Base-by-base conservation (phyloP, 352 stramenopile genomes). In the Blastocystis hominis region DNA sequence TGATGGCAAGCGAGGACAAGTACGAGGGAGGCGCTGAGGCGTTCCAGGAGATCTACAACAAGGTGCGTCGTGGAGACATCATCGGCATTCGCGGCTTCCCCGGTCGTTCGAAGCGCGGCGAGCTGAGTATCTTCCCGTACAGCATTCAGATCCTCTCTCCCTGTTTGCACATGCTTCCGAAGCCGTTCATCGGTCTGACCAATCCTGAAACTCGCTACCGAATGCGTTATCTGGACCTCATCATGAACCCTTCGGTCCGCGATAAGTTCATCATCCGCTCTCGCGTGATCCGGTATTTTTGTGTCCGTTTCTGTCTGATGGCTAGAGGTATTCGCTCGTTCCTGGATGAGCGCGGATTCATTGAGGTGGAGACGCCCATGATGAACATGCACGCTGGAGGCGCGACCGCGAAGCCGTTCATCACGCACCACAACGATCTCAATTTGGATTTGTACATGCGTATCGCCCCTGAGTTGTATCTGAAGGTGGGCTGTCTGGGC, bases 201-300 rank as follows among this genome's bases (percentile, higher is more conserved):
- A 92, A 95, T 89, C 93, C 97, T 92, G 96, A 98, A 90, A 97
- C 97, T 38, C 93, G 96, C 36, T 99, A 98, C 89, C 93, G 96
- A 46, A 95, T 98, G 92, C 94, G 97, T 75, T 98, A 99, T 89
- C 92, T 99, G 40, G 97, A 99, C 91, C 89, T 99, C 40, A 96
- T 99, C 80, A 94, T 97, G 46, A 98, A 98, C 88, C 91, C 93
- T 5, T 92, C 94, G 15, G 93, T 96, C 56, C 92, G 94, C 10
- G 90, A 94, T 24, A 94, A 97, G 63, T 98, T 98, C 79, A 90
- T 94, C 77, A 97, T 93, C 24, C 93, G 96, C 40, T 92, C 95
- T 17, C 94, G 96, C 88, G 92, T 97, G 47, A 94, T 96, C 75
- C 68, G 70, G 77, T 87, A 42, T 15, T 1, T 36, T 34, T 13